phyloP scores from a whole-genome alignment of 2,329 filamentous ascomycete species.

The Monosporascus sp. region DNA sequence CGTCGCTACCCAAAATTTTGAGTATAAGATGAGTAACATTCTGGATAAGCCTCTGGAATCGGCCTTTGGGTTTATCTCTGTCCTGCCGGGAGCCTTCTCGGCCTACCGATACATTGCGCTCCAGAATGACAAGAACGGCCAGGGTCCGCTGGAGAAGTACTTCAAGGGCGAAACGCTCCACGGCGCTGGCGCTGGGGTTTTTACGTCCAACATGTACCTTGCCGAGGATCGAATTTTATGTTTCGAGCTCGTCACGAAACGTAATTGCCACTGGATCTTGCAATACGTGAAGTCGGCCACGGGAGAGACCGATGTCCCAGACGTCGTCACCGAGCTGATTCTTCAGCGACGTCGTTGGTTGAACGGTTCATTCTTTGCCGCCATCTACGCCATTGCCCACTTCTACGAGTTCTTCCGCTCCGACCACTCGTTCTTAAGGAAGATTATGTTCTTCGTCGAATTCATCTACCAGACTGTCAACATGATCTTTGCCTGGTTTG shows the following conservation, averaged over 20 bases:
- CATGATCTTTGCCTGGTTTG: constrained; percentile 99
- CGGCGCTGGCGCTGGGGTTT: constrained; percentile 92
- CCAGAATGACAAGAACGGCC: constrained; percentile 93
- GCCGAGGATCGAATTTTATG: constrained; percentile 91
- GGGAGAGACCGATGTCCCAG: constrained; percentile 95
- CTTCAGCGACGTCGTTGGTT: constrained; percentile 94
- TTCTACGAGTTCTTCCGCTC: constrained; percentile 96
- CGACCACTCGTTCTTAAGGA: constrained; percentile 80
- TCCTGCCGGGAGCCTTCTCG: constrained; percentile 88
- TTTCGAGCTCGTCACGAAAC: constrained; percentile 95
- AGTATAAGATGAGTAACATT: constrained; percentile 99
- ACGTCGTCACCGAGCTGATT: constrained; percentile 89
- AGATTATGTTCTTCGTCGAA: constrained; percentile 85
- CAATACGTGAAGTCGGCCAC: constrained; percentile 98
- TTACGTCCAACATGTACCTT: constrained; percentile 94
- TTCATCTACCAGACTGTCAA: constrained; percentile 92
- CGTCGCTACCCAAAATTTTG: constrained; percentile 96
- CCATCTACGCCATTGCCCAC: constrained; percentile 89
- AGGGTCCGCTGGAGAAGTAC: constrained; percentile 93
- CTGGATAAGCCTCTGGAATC: constrained; percentile 95
- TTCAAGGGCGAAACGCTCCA: constrained; percentile 98
- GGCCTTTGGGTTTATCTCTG: constrained; percentile 97
- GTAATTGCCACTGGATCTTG: constrained; percentile 94
- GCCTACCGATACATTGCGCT: constrained; percentile 94
- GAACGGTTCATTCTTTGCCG: constrained; percentile 97